Evolutionary conservation across 2,329 filamentous ascomycete genomes (phyloP).

Genomic region (Pezicula carpinea): DNA sequence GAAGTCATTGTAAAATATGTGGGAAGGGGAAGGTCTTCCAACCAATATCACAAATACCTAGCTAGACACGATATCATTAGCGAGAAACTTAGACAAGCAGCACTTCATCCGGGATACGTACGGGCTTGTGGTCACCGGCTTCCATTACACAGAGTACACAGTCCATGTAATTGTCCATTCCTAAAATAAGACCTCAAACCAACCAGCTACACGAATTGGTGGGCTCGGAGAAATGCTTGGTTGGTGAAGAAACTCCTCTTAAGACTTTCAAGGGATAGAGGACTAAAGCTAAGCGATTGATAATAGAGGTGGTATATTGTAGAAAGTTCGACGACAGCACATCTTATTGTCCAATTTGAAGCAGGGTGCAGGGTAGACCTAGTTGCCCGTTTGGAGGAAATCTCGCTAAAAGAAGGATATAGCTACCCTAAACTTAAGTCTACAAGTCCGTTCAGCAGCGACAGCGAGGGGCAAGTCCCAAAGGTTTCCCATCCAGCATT

Average conservation of each 20-base stretch:
- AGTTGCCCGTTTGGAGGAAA: no score
- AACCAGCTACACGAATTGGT: not conserved
- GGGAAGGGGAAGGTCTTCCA: no score
- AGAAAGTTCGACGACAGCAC: not conserved
- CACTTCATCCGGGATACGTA: no score
- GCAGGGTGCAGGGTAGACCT: not conserved
- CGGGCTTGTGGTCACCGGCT: no score
- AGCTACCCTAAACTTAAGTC: not conserved
- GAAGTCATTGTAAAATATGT: no score
- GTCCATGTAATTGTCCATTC: no score
- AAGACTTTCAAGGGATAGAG: no score
- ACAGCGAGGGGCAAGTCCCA: not conserved
- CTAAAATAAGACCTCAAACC: no score
- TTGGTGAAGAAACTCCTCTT: not conserved
- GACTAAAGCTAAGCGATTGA: not conserved
- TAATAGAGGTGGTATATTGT: slow-evolving; percentile 1
- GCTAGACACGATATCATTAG: no score
- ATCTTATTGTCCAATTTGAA: not conserved
- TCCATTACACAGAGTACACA: no score
- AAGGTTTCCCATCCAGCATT: not conserved
- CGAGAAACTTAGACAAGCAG: no score
- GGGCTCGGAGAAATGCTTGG: not conserved
- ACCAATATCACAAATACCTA: no score
- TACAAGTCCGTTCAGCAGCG: not conserved
- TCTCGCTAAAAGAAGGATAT: not conserved